These are phyloP conservation scores for Plasmodium cynomolgi DNA, from an alignment of 169 alveolate genomes.

Conservation along the genomic window DNA sequence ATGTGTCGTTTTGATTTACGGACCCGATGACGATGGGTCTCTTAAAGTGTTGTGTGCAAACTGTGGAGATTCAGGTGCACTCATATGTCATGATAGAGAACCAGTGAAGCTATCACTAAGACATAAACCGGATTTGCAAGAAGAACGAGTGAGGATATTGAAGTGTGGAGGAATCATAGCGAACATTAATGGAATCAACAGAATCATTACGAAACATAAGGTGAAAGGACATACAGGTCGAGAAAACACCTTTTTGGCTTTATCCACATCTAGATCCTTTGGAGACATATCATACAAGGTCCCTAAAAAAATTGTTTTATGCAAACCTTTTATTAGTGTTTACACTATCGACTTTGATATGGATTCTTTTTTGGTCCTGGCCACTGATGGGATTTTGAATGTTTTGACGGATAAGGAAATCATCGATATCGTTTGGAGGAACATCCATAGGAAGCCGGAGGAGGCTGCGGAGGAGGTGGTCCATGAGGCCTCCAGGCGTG, in stretches of 20 bases:
- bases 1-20: constrained; percentile 78
- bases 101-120: constrained; percentile 76
- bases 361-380: constrained; percentile 80
- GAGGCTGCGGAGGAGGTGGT: constrained; percentile 83
- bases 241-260: constrained; percentile 65
- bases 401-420: constrained; percentile 79
- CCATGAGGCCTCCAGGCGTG: constrained; percentile 75
- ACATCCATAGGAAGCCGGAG: constrained; percentile 70
- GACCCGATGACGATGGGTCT: constrained; percentile 83
- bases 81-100: constrained; percentile 78
- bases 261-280: constrained; percentile 83
- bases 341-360: constrained; percentile 81
- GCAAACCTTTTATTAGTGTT: constrained; percentile 80
- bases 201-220: constrained; percentile 72
- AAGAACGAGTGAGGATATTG: constrained; percentile 78
- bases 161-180: constrained; percentile 83
- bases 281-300: constrained; percentile 80
- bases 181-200: constrained; percentile 79
- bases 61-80: constrained; percentile 85
- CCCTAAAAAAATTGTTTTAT: constrained; percentile 79
- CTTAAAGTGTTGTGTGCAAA: constrained; percentile 81
- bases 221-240: constrained; percentile 11
- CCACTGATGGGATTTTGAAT: constrained; percentile 69
- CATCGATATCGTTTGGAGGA: constrained; percentile 79
- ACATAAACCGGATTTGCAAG: constrained; percentile 83